These are phyloP conservation scores for Polygonum maritimum DNA, from an alignment of 148 eudicot species.

Conservation along the genomic window DNA sequence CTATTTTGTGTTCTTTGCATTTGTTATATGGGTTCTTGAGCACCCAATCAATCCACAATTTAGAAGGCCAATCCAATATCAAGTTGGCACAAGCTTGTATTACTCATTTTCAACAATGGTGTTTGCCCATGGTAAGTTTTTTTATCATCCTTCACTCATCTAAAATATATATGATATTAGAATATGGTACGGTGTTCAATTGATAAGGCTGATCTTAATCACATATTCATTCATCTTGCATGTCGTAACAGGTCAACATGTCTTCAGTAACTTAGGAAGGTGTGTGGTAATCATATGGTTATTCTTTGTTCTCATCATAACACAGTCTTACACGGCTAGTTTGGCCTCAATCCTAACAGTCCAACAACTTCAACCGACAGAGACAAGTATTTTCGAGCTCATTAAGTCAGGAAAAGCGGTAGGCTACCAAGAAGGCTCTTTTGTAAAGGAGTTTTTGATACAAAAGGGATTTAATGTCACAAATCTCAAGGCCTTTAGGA, in stretches of 20 bases:
- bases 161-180: background rate
- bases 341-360: conserved; percentile 29
- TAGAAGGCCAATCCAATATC: conserved; percentile 22
- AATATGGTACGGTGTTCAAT: too few species aligned
- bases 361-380: conserved; percentile 22
- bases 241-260: conserved; percentile 15
- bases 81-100: conserved; percentile 23
- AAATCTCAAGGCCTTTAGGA: conserved; percentile 11
- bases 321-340: conserved; percentile 29
- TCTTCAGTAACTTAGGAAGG: conserved; percentile 18
- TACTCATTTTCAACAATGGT: conserved; percentile 23
- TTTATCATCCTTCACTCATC: background rate
- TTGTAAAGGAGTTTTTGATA: conserved; percentile 17
- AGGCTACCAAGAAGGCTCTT: conserved; percentile 29
- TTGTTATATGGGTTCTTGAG: conserved; percentile 24
- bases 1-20: conserved; percentile 19
- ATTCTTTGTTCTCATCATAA: conserved; percentile 22
- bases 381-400: conserved; percentile 14
- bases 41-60: conserved; percentile 23
- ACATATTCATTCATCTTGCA: background rate
- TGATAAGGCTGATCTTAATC: too few species aligned
- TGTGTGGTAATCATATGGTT: conserved; percentile 26
- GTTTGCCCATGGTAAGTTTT: conserved; percentile 21
- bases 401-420: conserved; percentile 12
- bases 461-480: background rate